Evolutionary conservation across 768 basidiomycete species (phyloP), one percentile per base, ranked within the genome.

Genomic region (Rubroboletus pulcherrimus): DNA sequence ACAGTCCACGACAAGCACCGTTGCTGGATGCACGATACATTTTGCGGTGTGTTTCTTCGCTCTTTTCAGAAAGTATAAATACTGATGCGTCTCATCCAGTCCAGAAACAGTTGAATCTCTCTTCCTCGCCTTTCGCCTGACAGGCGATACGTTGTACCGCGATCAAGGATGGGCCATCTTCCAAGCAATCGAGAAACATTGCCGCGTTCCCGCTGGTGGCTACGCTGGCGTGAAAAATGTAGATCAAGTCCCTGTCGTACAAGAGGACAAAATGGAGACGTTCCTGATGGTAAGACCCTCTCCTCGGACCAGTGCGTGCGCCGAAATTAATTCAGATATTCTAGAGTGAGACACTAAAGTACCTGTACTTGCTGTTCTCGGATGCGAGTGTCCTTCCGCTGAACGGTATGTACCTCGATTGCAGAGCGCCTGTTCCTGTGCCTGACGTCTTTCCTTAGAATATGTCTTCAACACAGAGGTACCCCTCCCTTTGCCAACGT

Each of bases 61-160:
- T 14, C 42, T 40, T 46, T 19, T 48, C 34, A 39, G 12, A 42
- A 39, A 19, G 10, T 15, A 12, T 21, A 8, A 21, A 39, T n/a
- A 31, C 17, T 48, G 51, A 35, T 19, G 6, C 51, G 14, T 51
- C n/a, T 34, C 34, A 19, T 39, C 8, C 61, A 88, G 91, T 7
- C 95, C 95, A 2, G 95, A 98, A 75, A 98, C 95, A 2, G 82
- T 94, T 26, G 95, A 98, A 70, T 94, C 91, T 0, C 83, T 97
- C 39, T 96, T 98, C 78, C 75, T 93, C 42, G 94, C 93, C 1
- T 97, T 79, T 71, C 83, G 95, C n/a, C 76, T 93, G 5, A 96
- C 95, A 3, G 93, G 93, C 7, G 85, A 97, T 63, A 74, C 78
- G 30, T 75, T 78, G 29, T 98, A 95, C 67, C 84, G 95, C 14